phyloP scores from a whole-genome alignment of 495 filamentous ascomycete species.

The Hypoxylon cercidicola region DNA sequence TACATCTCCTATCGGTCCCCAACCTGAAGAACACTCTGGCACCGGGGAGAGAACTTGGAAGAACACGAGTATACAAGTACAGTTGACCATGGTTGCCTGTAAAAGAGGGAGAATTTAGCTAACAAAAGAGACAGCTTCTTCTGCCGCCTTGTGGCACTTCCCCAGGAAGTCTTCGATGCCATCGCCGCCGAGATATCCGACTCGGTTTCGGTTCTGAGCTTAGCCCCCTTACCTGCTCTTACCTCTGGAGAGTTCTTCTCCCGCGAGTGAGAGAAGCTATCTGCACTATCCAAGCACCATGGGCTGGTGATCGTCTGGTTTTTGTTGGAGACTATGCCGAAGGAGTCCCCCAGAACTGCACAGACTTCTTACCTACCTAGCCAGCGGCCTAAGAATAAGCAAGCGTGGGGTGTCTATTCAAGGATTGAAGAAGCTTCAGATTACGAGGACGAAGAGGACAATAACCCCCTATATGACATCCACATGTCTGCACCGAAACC shows the following conservation, averaged over 20 bases:
- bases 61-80: constrained; percentile 13
- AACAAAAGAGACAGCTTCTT: constrained; percentile 7
- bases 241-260: constrained; percentile 17
- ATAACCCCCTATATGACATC: not conserved
- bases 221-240: constrained; percentile 17
- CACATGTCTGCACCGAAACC: not conserved
- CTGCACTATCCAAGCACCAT: constrained; percentile 6
- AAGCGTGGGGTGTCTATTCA: not conserved
- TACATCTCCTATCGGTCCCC: constrained; percentile 5
- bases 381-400: not conserved
- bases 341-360: constrained; percentile 4
- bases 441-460: too few species aligned
- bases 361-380: not conserved
- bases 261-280: not conserved
- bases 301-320: constrained; percentile 12
- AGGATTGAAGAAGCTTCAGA: too few species aligned
- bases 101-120: not conserved
- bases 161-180: constrained; percentile 10
- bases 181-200: constrained; percentile 6
- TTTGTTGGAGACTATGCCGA: not conserved
- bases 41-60: not conserved
- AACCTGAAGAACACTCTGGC: constrained; percentile 1
- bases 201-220: not conserved
- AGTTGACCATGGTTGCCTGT: too few species aligned
- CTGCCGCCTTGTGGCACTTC: constrained; percentile 7